Percentiles rank a stretch among this genome's conserved stretches.
Evolutionary conservation across 2,329 filamentous ascomycete species (phyloP).

Genomic region (Ophiosphaerella herpotricha): DNA sequence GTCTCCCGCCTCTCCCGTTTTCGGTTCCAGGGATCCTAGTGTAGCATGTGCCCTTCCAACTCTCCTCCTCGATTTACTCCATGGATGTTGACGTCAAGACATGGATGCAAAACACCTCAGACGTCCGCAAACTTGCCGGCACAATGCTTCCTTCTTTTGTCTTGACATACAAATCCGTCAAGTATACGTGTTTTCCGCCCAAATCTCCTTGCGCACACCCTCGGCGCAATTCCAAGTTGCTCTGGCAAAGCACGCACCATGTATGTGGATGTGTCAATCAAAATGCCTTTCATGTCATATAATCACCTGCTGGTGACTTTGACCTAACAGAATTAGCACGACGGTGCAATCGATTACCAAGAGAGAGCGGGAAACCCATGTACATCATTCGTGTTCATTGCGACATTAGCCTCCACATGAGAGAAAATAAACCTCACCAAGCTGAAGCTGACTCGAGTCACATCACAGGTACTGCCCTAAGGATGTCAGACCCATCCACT

Average conservation of each 20-base stretch:
- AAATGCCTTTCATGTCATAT: background rate
- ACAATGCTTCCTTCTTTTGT: no score
- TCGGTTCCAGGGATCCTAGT: no score
- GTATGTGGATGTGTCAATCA: background rate
- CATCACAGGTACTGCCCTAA: background rate
- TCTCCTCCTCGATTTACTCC: no score
- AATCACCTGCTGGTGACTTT: background rate
- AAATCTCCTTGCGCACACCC: no score
- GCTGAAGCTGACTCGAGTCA: background rate
- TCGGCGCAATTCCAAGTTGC: no score
- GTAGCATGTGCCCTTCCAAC: no score
- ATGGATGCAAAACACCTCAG: no score
- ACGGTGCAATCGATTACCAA: background rate
- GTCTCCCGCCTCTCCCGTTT: no score
- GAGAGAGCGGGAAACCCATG: background rate
- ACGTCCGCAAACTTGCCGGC: no score
- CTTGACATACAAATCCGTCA: no score
- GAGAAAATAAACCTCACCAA: background rate
- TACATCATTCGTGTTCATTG: constrained; percentile 2
- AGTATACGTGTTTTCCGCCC: no score
- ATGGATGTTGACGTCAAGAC: no score
- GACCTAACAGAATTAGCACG: background rate
- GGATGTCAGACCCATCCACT: background rate
- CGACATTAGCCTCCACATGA: background rate
- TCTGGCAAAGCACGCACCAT: background rate